Evolutionary conservation across 2,329 filamentous ascomycete species (phyloP), one percentile per base, ranked within the genome.

Genomic region (Penicillium sp.): DNA sequence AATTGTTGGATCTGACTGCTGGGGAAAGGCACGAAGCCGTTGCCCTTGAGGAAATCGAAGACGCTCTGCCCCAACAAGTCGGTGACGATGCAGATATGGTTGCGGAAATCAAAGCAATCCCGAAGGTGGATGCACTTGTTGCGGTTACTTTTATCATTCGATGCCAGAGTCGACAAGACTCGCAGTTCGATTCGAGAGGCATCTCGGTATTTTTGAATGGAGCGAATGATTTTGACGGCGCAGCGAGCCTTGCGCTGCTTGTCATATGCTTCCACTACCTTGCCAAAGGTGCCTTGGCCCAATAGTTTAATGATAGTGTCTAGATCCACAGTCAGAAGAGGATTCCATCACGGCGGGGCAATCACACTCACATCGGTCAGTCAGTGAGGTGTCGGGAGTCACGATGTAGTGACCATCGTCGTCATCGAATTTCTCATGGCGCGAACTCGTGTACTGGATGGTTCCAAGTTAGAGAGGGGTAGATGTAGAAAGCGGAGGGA

Each of bases 1-100:
- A 98, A 97, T 63, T 81, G 91, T 66, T 97, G 93, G 43, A 98
- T 98, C 67, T 98, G 93, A 52, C 90, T 96, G 74, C 94, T 97
- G 9, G 93, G 93, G 60, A 98, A 98, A 1, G 93, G 93, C 13
- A 95, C 89, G 61, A 98, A 98, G 50, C 81, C 79, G 61, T 97
- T 97, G 59, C 84, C 83, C 72, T 98, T 98, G 33, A 98, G 76
- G 56, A 98, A 98, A 69, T 98, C 93, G 63, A 98, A 98, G 36
- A 98, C 91, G 57, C 91, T 97, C 61, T 96, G 91, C 33, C 91
- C 91, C 20, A 97, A 79, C 11, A 85, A 69, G 61, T 84, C 81
- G 10, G 81, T 85, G 55, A 85, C 81, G 45, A 85, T 85, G 75
- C 93, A 98, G 54, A 98, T 97, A 62, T 98, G 93, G 41, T 94